Evolutionary conservation across 1,284 basidiomycete species (phyloP).

Genomic region (Moesziomyces sp.): DNA sequence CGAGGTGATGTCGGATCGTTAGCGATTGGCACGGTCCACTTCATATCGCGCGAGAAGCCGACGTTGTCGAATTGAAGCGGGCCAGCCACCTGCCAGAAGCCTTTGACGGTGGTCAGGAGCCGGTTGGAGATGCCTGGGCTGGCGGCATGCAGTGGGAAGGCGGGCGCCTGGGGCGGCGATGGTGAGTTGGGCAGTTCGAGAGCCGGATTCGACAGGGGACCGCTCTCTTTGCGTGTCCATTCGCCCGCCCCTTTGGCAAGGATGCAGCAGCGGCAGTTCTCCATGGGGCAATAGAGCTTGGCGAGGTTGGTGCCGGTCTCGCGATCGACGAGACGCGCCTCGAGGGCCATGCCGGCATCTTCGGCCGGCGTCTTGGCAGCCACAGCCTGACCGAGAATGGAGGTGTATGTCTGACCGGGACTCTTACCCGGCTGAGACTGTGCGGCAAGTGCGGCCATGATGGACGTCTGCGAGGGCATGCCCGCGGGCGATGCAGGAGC

Average conservation of each 20-base stretch:
- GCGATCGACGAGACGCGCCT: constrained; percentile 62
- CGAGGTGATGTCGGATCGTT: constrained; percentile 12
- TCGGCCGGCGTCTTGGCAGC: constrained; percentile 65
- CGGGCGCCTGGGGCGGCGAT: constrained; percentile 36
- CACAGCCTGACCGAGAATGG: constrained; percentile 63
- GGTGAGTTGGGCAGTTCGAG: constrained; percentile 51
- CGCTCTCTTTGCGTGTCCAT: constrained; percentile 59
- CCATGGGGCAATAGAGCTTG: constrained; percentile 63
- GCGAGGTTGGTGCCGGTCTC: constrained; percentile 53
- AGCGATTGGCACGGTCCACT: constrained; percentile 47
- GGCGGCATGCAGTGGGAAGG: constrained; percentile 32
- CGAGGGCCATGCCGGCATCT: constrained; percentile 60
- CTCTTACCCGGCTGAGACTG: constrained; percentile 42
- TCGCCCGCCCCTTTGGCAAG: constrained; percentile 51
- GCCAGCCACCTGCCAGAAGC: constrained; percentile 58
- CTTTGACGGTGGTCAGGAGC: constrained; percentile 42
- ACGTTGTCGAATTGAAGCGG: constrained; percentile 65
- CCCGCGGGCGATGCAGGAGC: constrained; percentile 22
- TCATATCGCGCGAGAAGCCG: constrained; percentile 60
- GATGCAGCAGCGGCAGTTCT: constrained; percentile 60
- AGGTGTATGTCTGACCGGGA: constrained; percentile 47
- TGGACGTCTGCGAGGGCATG: constrained; percentile 49
- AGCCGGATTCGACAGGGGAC: constrained; percentile 51
- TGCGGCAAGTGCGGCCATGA: constrained; percentile 53
- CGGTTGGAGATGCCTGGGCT: constrained; percentile 17